Percentiles rank a stretch among this genome's conserved stretches.
Evolutionary conservation across 164 flowering plant species (phyloP).

Genomic region (Akebia trifoliata): DNA sequence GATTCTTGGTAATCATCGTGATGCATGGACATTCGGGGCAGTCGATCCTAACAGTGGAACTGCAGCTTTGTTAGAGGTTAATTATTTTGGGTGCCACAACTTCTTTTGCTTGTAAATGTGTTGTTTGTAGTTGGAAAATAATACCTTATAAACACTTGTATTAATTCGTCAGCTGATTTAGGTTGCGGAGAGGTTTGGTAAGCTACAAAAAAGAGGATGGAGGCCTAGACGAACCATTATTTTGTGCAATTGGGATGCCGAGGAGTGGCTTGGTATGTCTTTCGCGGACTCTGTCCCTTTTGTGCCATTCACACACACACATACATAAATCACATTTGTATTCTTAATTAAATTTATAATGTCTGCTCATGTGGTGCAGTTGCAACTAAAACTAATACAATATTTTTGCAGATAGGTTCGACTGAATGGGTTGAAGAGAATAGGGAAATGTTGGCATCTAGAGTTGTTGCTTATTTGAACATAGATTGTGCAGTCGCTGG

Average conservation of each 20-base stretch:
- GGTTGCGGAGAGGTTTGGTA: constrained; percentile 55
- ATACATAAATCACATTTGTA: not conserved
- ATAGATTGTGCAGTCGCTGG: constrained; percentile 59
- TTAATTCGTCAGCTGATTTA: constrained; percentile 13
- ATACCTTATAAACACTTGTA: not conserved
- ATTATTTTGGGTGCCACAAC: not conserved
- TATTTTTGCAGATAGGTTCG: constrained; percentile 55
- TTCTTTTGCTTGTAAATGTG: not conserved
- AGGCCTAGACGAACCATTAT: constrained; percentile 62
- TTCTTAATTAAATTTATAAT: too few relatives aligned
- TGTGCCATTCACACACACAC: not conserved
- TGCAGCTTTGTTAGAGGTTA: constrained; percentile 65
- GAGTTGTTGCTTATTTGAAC: constrained; percentile 69
- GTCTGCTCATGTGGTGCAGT: not conserved
- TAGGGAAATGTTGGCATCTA: constrained; percentile 56
- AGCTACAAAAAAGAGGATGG: constrained; percentile 64
- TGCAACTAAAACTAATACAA: not conserved
- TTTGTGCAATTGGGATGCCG: constrained; percentile 87
- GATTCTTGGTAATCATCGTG: constrained; percentile 74
- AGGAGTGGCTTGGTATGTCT: constrained; percentile 72
- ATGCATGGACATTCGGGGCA: constrained; percentile 85
- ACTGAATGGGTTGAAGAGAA: constrained; percentile 89
- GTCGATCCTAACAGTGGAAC: constrained; percentile 89
- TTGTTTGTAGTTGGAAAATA: too few relatives aligned
- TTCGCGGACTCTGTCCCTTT: constrained; percentile 13